Base-by-base conservation (phyloP, 78 protist species). In the Dictyostelium purpureum region DNA sequence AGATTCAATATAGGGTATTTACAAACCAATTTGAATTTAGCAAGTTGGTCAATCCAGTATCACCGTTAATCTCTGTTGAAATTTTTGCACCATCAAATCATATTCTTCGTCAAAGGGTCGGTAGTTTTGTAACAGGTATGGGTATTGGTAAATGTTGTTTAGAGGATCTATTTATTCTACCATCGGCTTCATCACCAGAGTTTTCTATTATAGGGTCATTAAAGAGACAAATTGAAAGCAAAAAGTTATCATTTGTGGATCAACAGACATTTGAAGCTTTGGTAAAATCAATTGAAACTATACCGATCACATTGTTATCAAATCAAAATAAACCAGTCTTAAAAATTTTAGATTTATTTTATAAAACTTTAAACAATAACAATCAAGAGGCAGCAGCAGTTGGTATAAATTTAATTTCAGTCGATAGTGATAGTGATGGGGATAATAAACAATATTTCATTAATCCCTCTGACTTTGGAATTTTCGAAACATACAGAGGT, bases 111-210 rank as follows among this genome's bases (percentile, higher is more conserved):
- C 76, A 70, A 24, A 54, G 43, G 14, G 92, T 85, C 45, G 92
- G 92, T 7, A 51, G 74, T 14, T 85, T 71, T 45, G 42, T 85
- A 5, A 85, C 51, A 59, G 92, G 82, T 6, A 74, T 70, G 80
- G 92, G 92, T n/a, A 66, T 85, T 31, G 80, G 40, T 0, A 85
- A 85, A 28, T 73, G 82, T 73, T 73, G 80, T 35, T 37, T 85
- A n/a, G 92, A 85, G 6, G 92, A 85, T 59, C 52, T 85, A 38
- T 85, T 57, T 51, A 43, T 73, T n/a, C 21, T 85, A 35, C 92
- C 92, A 2, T 77, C 81, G 1, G 92, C 92, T 21, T 24, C 42
- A 47, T 33, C 82, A 12, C 38, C 79, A 1, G 92, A 85, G 26
- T 52, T 85, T 11, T 18, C 42, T 28, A 47, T 82, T 19, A 59